phyloP scores from a whole-genome alignment of 176 grass and related monocot species.

The Oryza nivara region DNA sequence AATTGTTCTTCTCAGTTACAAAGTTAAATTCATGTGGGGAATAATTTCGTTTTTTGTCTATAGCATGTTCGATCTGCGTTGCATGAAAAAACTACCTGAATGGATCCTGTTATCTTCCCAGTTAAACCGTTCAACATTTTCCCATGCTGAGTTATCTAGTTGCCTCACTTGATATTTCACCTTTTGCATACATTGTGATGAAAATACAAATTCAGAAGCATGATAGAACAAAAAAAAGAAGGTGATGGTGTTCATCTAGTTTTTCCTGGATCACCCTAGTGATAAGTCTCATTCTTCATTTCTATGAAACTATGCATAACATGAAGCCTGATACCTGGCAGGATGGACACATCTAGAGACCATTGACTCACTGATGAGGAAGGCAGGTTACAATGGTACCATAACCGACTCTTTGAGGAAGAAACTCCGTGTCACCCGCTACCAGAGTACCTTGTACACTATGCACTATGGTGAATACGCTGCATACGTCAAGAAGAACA shows the following conservation, averaged over 20 bases:
- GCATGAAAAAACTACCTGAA: background rate
- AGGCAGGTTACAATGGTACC: constrained; percentile 79
- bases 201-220: constrained; percentile 9
- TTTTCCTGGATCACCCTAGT: background rate
- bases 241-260: background rate
- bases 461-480: constrained; percentile 89
- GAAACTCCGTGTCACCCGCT: constrained; percentile 78
- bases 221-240: background rate
- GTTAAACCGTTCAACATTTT: background rate
- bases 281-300: background rate
- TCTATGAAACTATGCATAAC: constrained; percentile 11
- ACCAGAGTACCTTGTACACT: constrained; percentile 90
- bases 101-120: background rate
- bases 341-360: constrained; percentile 89
- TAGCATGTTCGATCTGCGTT: background rate
- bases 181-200: background rate
- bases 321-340: constrained; percentile 34
- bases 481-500: constrained; percentile 76
- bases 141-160: background rate
- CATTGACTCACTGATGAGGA: constrained; percentile 95
- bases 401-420: constrained; percentile 79
- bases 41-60: background rate
- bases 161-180: background rate
- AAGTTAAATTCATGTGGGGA: background rate
- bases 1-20: background rate